Conservation (phyloP, 225 moss, liverwort and hornwort genomes). For the Ulota crispa region DNA sequence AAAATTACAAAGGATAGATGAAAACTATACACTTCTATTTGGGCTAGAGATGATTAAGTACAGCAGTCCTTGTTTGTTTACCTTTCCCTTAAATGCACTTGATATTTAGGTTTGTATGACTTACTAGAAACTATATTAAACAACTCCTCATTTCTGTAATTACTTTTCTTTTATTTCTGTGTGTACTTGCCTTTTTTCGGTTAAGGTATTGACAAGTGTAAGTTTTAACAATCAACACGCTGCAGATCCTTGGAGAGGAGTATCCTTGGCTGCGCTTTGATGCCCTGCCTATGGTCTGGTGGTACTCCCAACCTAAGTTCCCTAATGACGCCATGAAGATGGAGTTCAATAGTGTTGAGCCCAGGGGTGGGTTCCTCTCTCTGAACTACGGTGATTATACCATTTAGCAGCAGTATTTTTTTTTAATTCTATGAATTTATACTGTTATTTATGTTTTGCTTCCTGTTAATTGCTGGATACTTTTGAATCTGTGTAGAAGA, state of each 20-base stretch:
- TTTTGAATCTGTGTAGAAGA: slow-evolving; percentile 23
- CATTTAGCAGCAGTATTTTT: background rate
- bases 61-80: background rate
- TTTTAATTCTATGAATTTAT: too few species aligned
- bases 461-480: background rate
- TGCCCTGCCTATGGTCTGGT: slow-evolving; percentile 51
- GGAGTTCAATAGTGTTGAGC: slow-evolving; percentile 52
- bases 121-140: background rate
- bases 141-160: background rate
- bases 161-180: background rate
- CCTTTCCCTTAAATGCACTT: background rate
- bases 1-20: background rate
- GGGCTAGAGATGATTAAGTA: background rate
- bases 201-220: background rate
- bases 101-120: background rate
- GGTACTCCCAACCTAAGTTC: slow-evolving; percentile 47
- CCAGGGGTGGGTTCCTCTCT: slow-evolving; percentile 45
- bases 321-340: slow-evolving; percentile 50
- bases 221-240: background rate
- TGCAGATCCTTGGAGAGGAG: slow-evolving; percentile 51
- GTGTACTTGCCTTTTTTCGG: background rate
- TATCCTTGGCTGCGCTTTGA: slow-evolving; percentile 61
- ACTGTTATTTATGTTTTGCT: background rate
- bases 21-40: background rate
- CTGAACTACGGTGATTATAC: background rate